Conservation (phyloP, 768 basidiomycete species). For the Mycena metata region DNA sequence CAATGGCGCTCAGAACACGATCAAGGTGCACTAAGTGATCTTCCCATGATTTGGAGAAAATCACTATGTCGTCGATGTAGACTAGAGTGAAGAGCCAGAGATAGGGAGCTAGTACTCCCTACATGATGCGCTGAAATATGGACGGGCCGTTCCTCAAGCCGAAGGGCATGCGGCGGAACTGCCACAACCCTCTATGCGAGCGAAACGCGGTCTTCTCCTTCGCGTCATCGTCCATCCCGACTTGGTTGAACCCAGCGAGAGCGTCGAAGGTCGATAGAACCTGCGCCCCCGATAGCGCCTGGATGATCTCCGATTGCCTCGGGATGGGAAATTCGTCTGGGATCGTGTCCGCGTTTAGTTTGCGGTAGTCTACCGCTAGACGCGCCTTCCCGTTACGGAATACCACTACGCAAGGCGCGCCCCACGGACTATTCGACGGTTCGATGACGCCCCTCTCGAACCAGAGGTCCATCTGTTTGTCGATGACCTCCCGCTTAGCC, state of each 20-base stretch:
- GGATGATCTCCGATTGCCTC: constrained; percentile 42
- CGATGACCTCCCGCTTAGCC: constrained; percentile 22
- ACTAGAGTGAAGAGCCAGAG: constrained; percentile 32
- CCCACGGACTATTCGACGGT: background rate
- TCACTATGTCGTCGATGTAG: constrained; percentile 44
- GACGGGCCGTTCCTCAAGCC: constrained; percentile 13
- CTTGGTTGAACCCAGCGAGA: constrained; percentile 47
- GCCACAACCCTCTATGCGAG: constrained; percentile 47
- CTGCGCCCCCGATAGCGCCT: constrained; percentile 39
- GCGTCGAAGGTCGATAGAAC: constrained; percentile 36
- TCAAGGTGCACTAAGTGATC: constrained; percentile 41
- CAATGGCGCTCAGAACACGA: constrained; percentile 36
- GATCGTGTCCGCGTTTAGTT: constrained; percentile 6
- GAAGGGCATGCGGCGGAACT: constrained; percentile 40
- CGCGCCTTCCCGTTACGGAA: background rate
- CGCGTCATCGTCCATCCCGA: constrained; percentile 40
- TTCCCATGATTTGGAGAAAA: constrained; percentile 31
- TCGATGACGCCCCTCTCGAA: background rate
- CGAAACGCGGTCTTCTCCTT: constrained; percentile 47
- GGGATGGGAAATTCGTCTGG: constrained; percentile 48
- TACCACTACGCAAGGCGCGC: background rate
- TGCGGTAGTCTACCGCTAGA: background rate
- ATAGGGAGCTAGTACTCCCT: background rate
- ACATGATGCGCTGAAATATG: constrained; percentile 11
- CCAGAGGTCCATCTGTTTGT: background rate